Conservation (phyloP, 176 grass and related monocot genomes). For the Aegilops sharonensis region DNA sequence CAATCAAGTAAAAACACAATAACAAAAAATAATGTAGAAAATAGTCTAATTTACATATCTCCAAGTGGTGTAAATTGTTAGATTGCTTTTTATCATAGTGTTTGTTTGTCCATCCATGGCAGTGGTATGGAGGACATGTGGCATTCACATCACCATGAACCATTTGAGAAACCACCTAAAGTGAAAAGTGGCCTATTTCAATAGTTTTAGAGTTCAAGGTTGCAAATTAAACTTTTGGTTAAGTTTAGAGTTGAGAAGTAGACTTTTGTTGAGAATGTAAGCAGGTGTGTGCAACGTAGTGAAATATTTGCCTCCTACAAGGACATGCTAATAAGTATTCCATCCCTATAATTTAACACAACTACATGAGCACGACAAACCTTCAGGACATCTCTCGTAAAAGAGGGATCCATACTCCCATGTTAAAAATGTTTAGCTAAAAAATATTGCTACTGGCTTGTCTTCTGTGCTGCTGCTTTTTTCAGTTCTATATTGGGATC, state of each 20-base stretch:
- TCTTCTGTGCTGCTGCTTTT: neutral
- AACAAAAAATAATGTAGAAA: neutral
- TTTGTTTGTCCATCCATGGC: no score
- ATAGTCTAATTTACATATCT: no score
- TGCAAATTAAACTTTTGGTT: neutral
- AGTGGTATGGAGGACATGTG: neutral
- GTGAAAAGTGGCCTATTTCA: neutral
- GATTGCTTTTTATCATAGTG: no score
- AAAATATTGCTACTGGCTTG: neutral
- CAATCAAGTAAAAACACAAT: neutral
- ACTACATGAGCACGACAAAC: neutral
- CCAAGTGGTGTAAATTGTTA: no score
- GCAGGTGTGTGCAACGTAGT: neutral
- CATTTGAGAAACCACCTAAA: neutral
- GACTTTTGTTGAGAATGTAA: neutral
- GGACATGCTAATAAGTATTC: neutral
- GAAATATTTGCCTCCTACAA: neutral
- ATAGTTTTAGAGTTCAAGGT: neutral
- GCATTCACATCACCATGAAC: neutral
- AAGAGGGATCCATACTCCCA: neutral
- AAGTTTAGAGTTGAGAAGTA: no score
- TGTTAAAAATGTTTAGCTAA: neutral
- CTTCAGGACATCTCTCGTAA: neutral
- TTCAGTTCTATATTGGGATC: neutral
- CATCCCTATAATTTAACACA: constrained; percentile 3